These are phyloP conservation scores for Pontederia crassipes DNA, from an alignment of 176 grass and related monocot genomes.

Conservation along the genomic window DNA sequence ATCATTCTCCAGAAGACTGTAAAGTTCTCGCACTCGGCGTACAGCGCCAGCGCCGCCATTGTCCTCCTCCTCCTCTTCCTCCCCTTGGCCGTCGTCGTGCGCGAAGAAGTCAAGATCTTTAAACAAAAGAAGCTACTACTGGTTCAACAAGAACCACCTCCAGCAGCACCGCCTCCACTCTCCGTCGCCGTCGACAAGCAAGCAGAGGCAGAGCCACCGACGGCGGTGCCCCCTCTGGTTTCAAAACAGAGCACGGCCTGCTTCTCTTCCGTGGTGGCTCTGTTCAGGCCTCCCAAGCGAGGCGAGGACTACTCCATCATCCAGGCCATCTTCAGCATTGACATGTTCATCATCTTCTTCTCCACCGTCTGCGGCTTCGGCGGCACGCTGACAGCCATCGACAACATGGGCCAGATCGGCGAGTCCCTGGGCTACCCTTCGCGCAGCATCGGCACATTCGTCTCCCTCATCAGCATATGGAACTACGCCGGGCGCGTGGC, in stretches of 20 bases:
- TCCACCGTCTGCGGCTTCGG: slow-evolving; percentile 67
- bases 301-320: slow-evolving; percentile 71
- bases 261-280: slow-evolving; percentile 17
- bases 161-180: background rate
- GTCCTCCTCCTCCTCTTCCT: slow-evolving; percentile 58
- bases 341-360: slow-evolving; percentile 64
- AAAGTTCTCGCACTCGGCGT: slow-evolving; percentile 31
- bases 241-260: no score
- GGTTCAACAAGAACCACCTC: background rate
- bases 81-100: slow-evolving; percentile 48
- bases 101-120: slow-evolving; percentile 34
- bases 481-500: slow-evolving; percentile 83
- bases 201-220: background rate
- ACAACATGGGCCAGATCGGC: slow-evolving; percentile 95
- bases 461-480: slow-evolving; percentile 83
- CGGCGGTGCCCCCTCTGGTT: no score
- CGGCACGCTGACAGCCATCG: slow-evolving; percentile 76
- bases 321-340: slow-evolving; percentile 46
- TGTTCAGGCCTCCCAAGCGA: slow-evolving; percentile 36
- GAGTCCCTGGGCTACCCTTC: slow-evolving; percentile 62
- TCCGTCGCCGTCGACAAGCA: background rate
- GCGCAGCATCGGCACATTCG: slow-evolving; percentile 73
- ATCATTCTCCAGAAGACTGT: slow-evolving; percentile 46
- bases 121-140: background rate
- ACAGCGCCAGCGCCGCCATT: slow-evolving; percentile 32